Conservation (phyloP, 2,329 filamentous ascomycete species). For the Phialemonium atrogriseum region DNA sequence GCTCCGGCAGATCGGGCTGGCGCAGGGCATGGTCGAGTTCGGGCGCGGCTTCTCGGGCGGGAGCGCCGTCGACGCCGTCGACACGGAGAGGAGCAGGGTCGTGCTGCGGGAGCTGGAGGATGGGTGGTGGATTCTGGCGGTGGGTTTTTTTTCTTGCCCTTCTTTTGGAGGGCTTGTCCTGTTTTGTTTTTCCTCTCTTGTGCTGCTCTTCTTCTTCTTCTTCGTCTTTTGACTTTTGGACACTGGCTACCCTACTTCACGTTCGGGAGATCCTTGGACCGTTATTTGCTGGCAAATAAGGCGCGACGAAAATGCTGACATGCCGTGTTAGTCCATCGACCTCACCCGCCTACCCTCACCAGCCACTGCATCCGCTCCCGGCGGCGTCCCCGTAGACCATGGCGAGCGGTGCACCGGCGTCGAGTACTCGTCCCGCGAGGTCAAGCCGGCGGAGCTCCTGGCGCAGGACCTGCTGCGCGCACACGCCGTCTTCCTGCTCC, state of each 20-base stretch:
- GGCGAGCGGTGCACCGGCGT: constrained; percentile 18
- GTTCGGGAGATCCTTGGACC: no score
- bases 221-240: not conserved
- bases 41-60: constrained; percentile 78
- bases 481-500: constrained; percentile 76
- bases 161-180: no score
- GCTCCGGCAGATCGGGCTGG: constrained; percentile 86
- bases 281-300: no score
- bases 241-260: not conserved
- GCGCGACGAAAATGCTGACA: no score
- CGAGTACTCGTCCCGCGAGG: constrained; percentile 85
- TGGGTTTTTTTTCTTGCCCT: constrained; percentile 34
- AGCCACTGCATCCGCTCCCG: not conserved
- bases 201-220: not conserved
- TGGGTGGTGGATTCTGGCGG: constrained; percentile 93
- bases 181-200: no score
- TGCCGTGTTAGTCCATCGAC: constrained; percentile 81
- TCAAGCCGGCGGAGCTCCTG: constrained; percentile 73
- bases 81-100: constrained; percentile 82
- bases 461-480: constrained; percentile 75
- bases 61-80: constrained; percentile 70
- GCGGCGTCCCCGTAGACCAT: not conserved
- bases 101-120: constrained; percentile 79
- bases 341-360: constrained; percentile 65
- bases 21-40: constrained; percentile 94